phyloP scores from a whole-genome alignment of 2,329 filamentous ascomycete species.

The Diaporthe ampelina region DNA sequence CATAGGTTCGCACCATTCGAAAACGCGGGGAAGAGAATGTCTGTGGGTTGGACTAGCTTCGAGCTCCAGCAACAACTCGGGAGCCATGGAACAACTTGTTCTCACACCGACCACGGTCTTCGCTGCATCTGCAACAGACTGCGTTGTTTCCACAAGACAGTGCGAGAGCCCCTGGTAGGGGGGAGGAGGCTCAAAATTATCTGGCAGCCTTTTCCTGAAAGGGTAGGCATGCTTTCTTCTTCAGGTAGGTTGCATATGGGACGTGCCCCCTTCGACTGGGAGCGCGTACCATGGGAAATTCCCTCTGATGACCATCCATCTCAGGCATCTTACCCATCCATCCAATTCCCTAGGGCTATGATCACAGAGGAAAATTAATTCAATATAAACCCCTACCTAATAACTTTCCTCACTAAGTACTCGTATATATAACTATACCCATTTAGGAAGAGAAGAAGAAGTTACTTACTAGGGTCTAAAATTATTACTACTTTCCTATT shows the following conservation, averaged over 20 bases:
- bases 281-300: not conserved
- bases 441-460: too few relatives aligned
- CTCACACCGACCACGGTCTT: constrained; percentile 12
- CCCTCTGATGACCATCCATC: not conserved
- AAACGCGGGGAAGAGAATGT: constrained; percentile 33
- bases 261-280: not conserved
- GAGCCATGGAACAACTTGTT: not conserved
- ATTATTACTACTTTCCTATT: too few relatives aligned
- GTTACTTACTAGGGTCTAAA: too few relatives aligned
- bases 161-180: constrained; percentile 24
- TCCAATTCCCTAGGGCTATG: too few relatives aligned
- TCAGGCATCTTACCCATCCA: not conserved
- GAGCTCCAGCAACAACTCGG: constrained; percentile 1
- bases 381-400: too few relatives aligned
- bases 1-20: constrained; percentile 7
- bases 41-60: constrained; percentile 28
- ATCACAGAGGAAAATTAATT: too few relatives aligned
- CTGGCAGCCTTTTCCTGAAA: constrained; percentile 34
- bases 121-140: not conserved
- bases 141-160: constrained; percentile 31
- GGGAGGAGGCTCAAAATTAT: constrained; percentile 11
- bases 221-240: constrained; percentile 36
- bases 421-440: too few relatives aligned
- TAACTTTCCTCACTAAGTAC: too few relatives aligned
- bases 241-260: constrained; percentile 21